phyloP scores from a whole-genome alignment of 805 yeast species.

The Lipomyces sp. region DNA sequence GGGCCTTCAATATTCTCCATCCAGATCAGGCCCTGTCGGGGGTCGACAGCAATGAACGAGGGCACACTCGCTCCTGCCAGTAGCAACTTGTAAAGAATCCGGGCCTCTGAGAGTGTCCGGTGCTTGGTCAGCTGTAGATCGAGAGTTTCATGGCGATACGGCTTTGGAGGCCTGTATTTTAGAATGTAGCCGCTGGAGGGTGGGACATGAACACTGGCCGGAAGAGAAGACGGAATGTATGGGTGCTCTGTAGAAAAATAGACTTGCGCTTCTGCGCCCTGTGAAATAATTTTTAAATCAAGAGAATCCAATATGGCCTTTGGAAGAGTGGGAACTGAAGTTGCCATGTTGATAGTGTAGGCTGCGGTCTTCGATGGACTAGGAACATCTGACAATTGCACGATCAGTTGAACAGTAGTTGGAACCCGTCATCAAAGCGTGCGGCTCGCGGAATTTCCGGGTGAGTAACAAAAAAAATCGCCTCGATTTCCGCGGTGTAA shows the following conservation, averaged over 20 bases:
- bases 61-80: slow-evolving; percentile 64
- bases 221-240: slow-evolving; percentile 11
- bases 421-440: too few species aligned
- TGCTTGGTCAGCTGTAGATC: slow-evolving; percentile 74
- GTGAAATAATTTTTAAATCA: slow-evolving; percentile 22
- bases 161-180: slow-evolving; percentile 84
- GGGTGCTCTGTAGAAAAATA: slow-evolving; percentile 24
- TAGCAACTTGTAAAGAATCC: slow-evolving; percentile 59
- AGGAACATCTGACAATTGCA: not conserved
- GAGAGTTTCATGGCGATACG: slow-evolving; percentile 82
- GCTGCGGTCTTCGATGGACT: not conserved
- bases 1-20: slow-evolving; percentile 71
- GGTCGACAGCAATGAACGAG: slow-evolving; percentile 68
- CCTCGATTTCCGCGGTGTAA: too few species aligned
- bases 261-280: slow-evolving; percentile 32
- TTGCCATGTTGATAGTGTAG: not conserved
- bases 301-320: slow-evolving; percentile 9
- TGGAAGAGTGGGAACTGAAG: slow-evolving; percentile 7
- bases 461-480: too few species aligned
- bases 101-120: slow-evolving; percentile 81
- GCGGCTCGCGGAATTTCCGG: too few species aligned
- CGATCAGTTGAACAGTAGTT: too few species aligned
- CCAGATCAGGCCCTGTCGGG: slow-evolving; percentile 76
- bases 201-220: not conserved
- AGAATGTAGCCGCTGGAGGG: slow-evolving; percentile 41